A percentile compares a stretch with the other conserved stretches of the same genome.
Evolutionary conservation across 2,329 filamentous ascomycete genomes (phyloP).

Genomic region (Bipolaris zeicola): DNA sequence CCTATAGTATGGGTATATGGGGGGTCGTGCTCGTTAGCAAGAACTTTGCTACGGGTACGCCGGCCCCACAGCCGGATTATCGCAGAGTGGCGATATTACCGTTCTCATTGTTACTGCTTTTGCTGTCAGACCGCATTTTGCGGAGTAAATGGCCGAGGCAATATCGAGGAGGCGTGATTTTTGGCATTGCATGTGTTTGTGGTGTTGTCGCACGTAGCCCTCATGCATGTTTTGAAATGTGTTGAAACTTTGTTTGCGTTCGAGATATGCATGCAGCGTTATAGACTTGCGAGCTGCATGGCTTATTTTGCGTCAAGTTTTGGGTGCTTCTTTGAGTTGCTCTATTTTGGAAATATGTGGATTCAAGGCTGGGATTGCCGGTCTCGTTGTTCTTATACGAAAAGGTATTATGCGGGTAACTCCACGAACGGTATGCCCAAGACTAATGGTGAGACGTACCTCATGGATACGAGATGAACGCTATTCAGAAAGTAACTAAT

Average conservation of each 20-base stretch:
- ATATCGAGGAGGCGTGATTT: conserved; percentile 28
- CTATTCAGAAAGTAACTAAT: neutral
- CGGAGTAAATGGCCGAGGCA: conserved; percentile 29
- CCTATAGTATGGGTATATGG: conserved; percentile 53
- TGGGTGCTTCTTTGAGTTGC: neutral
- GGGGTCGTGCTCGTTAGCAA: conserved; percentile 27
- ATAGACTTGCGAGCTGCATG: neutral
- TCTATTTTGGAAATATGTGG: neutral
- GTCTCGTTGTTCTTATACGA: neutral
- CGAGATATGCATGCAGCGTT: neutral
- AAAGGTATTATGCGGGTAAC: neutral
- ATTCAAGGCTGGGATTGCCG: neutral
- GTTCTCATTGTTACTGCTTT: too few species aligned
- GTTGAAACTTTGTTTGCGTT: conserved; percentile 1
- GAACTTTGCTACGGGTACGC: conserved; percentile 35
- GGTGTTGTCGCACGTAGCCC: conserved; percentile 41
- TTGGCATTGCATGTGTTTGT: conserved; percentile 29
- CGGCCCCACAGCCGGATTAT: conserved; percentile 40
- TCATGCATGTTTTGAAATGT: conserved; percentile 37
- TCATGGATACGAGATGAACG: neutral
- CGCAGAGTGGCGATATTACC: conserved; percentile 16
- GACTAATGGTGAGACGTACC: neutral
- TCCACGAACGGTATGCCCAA: neutral
- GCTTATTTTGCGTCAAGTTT: neutral
- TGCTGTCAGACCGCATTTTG: conserved; percentile 7